Evolutionary conservation across 139 green algal genomes (phyloP), one percentile per base, ranked within the genome.

Genomic region (Protoeuglena noctilucae): DNA sequence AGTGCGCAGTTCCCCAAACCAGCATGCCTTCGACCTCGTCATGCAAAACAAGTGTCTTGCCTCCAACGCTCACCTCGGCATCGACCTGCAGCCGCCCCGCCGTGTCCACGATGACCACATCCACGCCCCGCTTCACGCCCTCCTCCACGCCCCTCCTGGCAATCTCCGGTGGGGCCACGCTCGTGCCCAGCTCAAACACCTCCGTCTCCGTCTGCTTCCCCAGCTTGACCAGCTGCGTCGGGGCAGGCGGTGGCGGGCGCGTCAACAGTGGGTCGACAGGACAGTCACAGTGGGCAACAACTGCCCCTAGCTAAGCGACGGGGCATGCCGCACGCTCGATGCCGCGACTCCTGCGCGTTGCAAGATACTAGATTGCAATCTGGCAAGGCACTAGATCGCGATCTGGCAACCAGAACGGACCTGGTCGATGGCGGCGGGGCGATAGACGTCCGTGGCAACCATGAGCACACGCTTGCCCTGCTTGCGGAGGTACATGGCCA

Each of bases 81-180:
- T 65, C 43, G 30, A 85, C 75, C 66, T 93, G 80, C 57, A 97
- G 73, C 4, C 90, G 77, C 0, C 90, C 90, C 1, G 90, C 88
- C 14, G 90, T 98, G 75, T 98, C 90, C 0, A 98, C 70, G 60
- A 96, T 95, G 23, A 98, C 67, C 0, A 72, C 74, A 49, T 98
- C 90, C 39, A 70, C 69, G 9, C 73, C 73, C 28, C 77, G 60
- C 19, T 58, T 29, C 40, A 69, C 77, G 3, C 66, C 90, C 67
- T 89, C 75, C 40, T 65, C 74, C 50, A 94, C 52, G 2, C 83
- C 88, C 46, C 66, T 45, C 48, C 29, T 51, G 29, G 69, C 71
- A 39, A 80, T 71, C 12, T 75, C 54, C n/a, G 51, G 45, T 4
- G 71, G 71, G 17, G 48, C 26, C 19, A 73, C 75, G 7, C 67